phyloP scores from a whole-genome alignment of 2,329 filamentous ascomycete genomes.

The Penicillium corylophilum region DNA sequence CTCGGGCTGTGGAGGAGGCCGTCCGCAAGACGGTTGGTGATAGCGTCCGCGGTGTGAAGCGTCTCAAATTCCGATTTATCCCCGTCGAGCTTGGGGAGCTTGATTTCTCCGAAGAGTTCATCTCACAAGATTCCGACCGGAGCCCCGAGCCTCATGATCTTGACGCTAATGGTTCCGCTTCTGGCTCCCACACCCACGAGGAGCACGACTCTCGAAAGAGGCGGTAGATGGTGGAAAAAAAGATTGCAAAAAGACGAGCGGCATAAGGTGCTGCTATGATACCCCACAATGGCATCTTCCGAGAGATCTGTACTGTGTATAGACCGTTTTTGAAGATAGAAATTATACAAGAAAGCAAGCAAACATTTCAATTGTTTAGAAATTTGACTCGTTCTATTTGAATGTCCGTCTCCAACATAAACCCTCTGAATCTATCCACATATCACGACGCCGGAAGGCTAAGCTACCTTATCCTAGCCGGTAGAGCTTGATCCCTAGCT shows the following conservation, averaged over 20 bases:
- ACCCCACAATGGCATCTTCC: conserved; percentile 8
- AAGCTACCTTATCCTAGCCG: no score
- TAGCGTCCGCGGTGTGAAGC: conserved; percentile 79
- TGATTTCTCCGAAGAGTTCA: conserved; percentile 76
- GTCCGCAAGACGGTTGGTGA: conserved; percentile 71
- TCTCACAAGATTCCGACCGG: conserved; percentile 58
- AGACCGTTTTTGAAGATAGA: conserved; percentile 14
- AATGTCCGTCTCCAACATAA: no score
- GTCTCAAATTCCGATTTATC: conserved; percentile 81
- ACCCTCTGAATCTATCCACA: no score
- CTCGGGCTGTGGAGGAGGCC: conserved; percentile 66
- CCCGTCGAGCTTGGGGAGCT: conserved; percentile 60
- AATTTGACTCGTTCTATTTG: background rate
- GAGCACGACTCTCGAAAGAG: conserved; percentile 22
- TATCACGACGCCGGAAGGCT: no score
- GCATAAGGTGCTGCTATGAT: conserved; percentile 16
- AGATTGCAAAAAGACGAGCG: background rate
- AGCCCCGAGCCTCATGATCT: conserved; percentile 60
- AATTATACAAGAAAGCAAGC: background rate
- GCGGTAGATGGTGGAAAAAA: conserved; percentile 13
- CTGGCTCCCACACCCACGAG: conserved; percentile 24
- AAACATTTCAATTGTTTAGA: background rate
- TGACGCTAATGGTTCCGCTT: conserved; percentile 20
- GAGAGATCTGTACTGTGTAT: conserved; percentile 15
- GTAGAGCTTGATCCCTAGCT: no score